A percentile compares a stretch with the other conserved stretches of the same genome.
phyloP scores from a whole-genome alignment of 495 filamentous ascomycete species.

The Barbatosphaeria neglecta region DNA sequence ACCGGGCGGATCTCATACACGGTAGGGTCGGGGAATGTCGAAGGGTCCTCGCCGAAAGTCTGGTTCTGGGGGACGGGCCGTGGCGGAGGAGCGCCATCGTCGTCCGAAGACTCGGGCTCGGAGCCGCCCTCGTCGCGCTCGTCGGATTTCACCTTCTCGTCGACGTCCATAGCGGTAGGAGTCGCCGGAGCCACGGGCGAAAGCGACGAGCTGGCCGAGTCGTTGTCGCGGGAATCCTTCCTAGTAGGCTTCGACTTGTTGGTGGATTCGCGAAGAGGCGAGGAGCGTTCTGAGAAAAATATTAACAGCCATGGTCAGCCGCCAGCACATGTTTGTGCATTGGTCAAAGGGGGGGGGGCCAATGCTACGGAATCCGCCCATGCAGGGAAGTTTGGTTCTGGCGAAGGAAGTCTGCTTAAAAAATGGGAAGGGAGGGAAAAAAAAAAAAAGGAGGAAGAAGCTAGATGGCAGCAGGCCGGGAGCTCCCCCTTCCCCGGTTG shows the following conservation, averaged over 20 bases:
- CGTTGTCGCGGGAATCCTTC: slow-evolving; percentile 37
- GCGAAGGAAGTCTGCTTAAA: too few relatives aligned
- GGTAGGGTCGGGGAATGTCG: slow-evolving; percentile 85
- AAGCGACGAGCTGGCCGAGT: slow-evolving; percentile 55
- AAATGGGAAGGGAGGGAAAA: slow-evolving; percentile 1
- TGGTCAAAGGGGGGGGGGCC: too few relatives aligned
- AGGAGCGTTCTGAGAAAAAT: slow-evolving; percentile 28
- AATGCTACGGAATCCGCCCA: too few relatives aligned
- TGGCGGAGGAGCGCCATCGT: slow-evolving; percentile 70
- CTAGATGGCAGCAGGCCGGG: too few relatives aligned
- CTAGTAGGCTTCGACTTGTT: slow-evolving; percentile 26
- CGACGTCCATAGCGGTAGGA: slow-evolving; percentile 36
- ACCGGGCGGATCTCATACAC: slow-evolving; percentile 83
- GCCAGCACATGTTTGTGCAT: too few relatives aligned
- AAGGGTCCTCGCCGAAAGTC: slow-evolving; percentile 82
- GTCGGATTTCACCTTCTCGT: slow-evolving; percentile 36
- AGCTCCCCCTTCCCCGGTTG: too few relatives aligned
- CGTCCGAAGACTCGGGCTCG: slow-evolving; percentile 51
- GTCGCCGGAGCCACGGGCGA: slow-evolving; percentile 41
- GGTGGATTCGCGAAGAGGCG: slow-evolving; percentile 27
- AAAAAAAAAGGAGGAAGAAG: not conserved
- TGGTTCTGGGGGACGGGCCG: slow-evolving; percentile 61
- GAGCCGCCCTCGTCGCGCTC: slow-evolving; percentile 41
- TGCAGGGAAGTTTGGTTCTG: too few relatives aligned
- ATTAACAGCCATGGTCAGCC: slow-evolving; percentile 3